These are phyloP conservation scores for Onygenales sp. DNA, from an alignment of 2,329 filamentous ascomycete genomes.

Conservation along the genomic window DNA sequence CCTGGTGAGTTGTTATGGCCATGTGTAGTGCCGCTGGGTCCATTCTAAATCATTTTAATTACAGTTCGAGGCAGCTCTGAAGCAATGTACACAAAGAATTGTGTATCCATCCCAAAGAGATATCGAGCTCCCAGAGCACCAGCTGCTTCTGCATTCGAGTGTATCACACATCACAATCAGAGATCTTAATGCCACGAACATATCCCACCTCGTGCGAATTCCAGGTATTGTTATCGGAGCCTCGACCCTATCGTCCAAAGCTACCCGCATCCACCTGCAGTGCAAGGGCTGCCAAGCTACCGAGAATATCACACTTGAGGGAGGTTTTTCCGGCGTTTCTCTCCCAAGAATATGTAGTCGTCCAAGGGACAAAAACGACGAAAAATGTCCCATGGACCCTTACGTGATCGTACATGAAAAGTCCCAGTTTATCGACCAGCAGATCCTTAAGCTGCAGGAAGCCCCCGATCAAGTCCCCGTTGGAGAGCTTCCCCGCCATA, in stretches of 20 bases:
- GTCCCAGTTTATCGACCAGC: conserved; percentile 91
- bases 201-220: conserved; percentile 89
- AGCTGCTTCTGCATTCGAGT: conserved; percentile 87
- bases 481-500: conserved; percentile 87
- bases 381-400: conserved; percentile 82
- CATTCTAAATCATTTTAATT: conserved; percentile 4
- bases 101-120: conserved; percentile 67
- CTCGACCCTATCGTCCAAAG: conserved; percentile 93
- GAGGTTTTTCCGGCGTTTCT: conserved; percentile 79
- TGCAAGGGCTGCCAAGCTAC: conserved; percentile 76
- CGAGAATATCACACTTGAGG: conserved; percentile 61
- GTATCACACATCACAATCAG: conserved; percentile 88
- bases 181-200: conserved; percentile 83
- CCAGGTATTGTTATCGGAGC: conserved; percentile 97
- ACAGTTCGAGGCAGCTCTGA: conserved; percentile 84
- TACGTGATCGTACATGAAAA: conserved; percentile 95
- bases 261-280: conserved; percentile 74
- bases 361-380: conserved; percentile 47
- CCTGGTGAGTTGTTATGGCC: conserved; percentile 49
- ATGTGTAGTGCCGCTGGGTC: not conserved
- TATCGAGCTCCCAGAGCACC: conserved; percentile 75
- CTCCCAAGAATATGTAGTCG: conserved; percentile 72
- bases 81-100: conserved; percentile 85
- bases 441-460: conserved; percentile 95
- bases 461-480: conserved; percentile 96